phyloP scores from a whole-genome alignment of 257 asterid genomes.

The Rhazya stricta region DNA sequence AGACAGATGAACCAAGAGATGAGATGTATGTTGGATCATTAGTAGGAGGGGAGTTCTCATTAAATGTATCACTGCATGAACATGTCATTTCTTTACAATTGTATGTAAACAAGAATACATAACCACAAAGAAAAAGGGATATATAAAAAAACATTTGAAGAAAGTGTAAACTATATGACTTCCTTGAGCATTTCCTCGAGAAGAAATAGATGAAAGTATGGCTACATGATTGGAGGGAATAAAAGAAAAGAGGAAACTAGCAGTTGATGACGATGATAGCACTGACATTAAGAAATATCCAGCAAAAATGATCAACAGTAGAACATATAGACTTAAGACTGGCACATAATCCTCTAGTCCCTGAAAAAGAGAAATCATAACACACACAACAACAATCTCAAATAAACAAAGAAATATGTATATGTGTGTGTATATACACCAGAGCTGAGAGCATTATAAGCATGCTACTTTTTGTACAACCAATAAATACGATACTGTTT shows the following conservation, averaged over 20 bases:
- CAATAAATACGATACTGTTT: not conserved
- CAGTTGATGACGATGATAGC: not conserved
- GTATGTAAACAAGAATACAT: not conserved
- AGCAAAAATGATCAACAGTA: not conserved
- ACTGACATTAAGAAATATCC: not conserved
- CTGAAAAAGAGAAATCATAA: not conserved
- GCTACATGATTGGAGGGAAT: not conserved
- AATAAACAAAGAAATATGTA: not conserved
- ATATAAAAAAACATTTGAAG: conserved; percentile 5
- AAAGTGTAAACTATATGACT: not conserved
- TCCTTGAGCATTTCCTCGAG: not conserved
- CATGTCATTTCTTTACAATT: conserved; percentile 13
- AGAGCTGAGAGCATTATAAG: not conserved
- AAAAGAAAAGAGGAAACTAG: not conserved
- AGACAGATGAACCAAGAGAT: conserved; percentile 88
- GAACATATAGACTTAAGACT: not conserved
- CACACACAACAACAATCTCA: not conserved
- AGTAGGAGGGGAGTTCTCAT: conserved; percentile 92
- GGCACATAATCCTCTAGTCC: not conserved
- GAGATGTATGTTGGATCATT: conserved; percentile 73
- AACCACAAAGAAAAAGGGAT: conserved; percentile 7
- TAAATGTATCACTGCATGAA: conserved; percentile 82
- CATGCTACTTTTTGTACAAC: not conserved
- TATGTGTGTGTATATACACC: not conserved
- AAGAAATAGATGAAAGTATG: not conserved